phyloP scores from a whole-genome alignment of 306 rosid genomes.

The Gillenia trifoliata region DNA sequence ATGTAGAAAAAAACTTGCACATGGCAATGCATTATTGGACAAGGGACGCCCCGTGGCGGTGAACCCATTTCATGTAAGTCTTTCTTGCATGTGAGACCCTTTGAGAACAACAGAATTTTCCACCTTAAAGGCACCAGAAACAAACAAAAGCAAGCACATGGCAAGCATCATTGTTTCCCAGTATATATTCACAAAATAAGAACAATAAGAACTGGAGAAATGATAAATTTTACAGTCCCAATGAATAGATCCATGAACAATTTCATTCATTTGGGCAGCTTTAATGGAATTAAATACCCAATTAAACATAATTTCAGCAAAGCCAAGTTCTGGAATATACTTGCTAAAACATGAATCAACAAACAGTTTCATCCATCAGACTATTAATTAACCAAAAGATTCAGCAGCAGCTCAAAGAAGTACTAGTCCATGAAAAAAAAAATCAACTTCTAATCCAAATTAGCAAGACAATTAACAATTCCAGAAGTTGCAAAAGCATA shows the following conservation, averaged over 20 bases:
- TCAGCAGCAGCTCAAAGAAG: neutral
- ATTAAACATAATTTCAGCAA: neutral
- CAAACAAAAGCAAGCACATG: conserved; percentile 16
- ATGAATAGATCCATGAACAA: neutral
- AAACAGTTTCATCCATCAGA: neutral
- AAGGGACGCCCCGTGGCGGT: no score
- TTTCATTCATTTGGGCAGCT: neutral
- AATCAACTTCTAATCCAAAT: neutral
- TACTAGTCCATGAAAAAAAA: neutral
- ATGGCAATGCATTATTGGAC: no score
- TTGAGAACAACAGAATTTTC: neutral
- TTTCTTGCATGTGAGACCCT: neutral
- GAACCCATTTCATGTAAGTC: no score
- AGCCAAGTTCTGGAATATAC: neutral
- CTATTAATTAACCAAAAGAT: neutral
- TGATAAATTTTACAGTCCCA: neutral
- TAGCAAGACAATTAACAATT: neutral
- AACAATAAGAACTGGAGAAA: neutral
- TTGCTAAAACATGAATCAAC: neutral
- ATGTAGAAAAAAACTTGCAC: no score
- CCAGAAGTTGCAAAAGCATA: neutral
- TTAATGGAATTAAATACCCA: neutral
- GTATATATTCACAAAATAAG: no score
- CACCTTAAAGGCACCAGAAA: neutral
- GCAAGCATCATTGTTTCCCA: neutral